Base-by-base conservation (phyloP, 2,329 filamentous ascomycete species). In the Hypoxylon rubiginosum region DNA sequence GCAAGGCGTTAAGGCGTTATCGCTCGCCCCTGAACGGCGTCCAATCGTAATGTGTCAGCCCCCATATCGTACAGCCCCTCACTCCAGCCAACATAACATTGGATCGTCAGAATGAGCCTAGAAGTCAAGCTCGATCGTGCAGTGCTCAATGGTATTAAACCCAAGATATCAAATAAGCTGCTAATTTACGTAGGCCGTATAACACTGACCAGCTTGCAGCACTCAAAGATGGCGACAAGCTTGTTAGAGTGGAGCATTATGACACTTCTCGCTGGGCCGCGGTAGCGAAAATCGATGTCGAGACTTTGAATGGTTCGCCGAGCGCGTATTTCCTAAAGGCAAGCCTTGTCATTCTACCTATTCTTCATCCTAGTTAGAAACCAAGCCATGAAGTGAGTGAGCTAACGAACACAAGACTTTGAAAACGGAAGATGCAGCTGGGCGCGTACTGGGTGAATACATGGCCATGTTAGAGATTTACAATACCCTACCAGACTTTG, bases 381-480 rank as follows among this genome's bases (percentile, higher is more conserved):
- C 28, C 6, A 30, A 39, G 15, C 11, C 15, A 11, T 34, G 9
- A 10, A 9, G 10, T n/a, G 13, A 17, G 13, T 3, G 6, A 61
- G 11, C 32, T n/a, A 26, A 19, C 3, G 30, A 13, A 21, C 4
- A 4, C n/a, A 7, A 64, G 56, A 59, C 28, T 3, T 28, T 67
- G 39, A 58, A 51, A 4, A 52, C 48, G 4, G 46, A 54, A 6
- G 48, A 69, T 49, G 58, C 61, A 17, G 54, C 61, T 13, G 58
- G 61, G 21, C 64, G 67, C 17, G 67, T 69, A 19, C 15, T 57
- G n/a, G 64, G 64, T 3, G 67, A 67, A n/a, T 69, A 62, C 21
- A 49, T 39, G 51, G 36, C 57, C 7, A 69, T 69, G 67, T 39
- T 36, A 2, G 67, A 61, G 30, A 60, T 69, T 9, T 58, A 64